Percentiles rank a stretch among this genome's conserved stretches.
phyloP scores from a whole-genome alignment of 2,329 filamentous ascomycete genomes.

The Septoria linicola region DNA sequence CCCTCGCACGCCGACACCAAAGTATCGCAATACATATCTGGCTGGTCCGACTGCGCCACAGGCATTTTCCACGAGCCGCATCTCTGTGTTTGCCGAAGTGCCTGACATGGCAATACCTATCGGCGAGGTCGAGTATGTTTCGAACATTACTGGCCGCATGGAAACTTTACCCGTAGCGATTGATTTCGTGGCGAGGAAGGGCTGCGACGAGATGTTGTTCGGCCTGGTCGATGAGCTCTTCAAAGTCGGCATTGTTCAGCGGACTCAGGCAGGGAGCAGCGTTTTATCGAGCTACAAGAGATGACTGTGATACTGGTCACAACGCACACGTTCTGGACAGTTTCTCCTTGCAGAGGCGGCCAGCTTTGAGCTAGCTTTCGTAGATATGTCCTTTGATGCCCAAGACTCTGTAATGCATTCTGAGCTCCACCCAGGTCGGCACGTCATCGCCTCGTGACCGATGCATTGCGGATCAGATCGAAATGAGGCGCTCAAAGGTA shows the following conservation, averaged over 20 bases:
- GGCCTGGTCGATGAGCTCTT: slow-evolving; percentile 37
- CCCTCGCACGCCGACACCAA: not conserved
- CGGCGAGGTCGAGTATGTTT: slow-evolving; percentile 43
- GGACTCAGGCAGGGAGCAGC: not conserved
- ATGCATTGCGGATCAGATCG: no score
- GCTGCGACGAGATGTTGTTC: slow-evolving; percentile 46
- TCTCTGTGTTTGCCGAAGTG: slow-evolving; percentile 5
- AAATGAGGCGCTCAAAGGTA: no score
- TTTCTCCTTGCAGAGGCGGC: no score
- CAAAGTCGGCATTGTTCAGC: not conserved
- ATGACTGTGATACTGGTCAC: no score
- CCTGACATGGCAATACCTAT: slow-evolving; percentile 45
- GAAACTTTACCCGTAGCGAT: slow-evolving; percentile 47
- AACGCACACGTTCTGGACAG: no score
- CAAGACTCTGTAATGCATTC: no score
- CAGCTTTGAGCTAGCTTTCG: no score
- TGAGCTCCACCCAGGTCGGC: no score
- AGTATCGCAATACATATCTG: slow-evolving; percentile 2
- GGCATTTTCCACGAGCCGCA: not conserved
- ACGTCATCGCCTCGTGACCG: no score
- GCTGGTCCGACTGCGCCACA: not conserved
- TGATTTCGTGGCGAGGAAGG: slow-evolving; percentile 43
- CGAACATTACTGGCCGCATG: slow-evolving; percentile 41
- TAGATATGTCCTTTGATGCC: no score
- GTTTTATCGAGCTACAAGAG: no score